phyloP scores from a whole-genome alignment of 78 protist species.

The Dictyostelium brefeldianum region DNA sequence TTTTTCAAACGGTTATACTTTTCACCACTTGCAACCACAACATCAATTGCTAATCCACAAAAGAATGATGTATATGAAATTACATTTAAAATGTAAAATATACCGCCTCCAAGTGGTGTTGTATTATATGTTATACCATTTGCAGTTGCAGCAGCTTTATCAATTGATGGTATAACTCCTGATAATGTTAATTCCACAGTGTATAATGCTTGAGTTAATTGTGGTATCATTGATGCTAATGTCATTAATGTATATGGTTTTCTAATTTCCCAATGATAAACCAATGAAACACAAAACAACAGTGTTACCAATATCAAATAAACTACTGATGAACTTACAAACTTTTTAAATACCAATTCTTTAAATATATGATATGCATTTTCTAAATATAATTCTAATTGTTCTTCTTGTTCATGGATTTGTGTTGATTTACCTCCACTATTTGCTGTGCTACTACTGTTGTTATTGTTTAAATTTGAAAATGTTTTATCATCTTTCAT shows the following conservation, averaged over 20 bases:
- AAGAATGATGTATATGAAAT: background rate
- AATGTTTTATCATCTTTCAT: constrained; percentile 34
- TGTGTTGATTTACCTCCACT: background rate
- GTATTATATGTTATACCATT: background rate
- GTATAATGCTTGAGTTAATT: constrained; percentile 39
- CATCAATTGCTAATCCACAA: constrained; percentile 59
- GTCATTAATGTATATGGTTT: constrained; percentile 62
- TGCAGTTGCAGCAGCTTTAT: background rate
- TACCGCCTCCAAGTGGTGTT: constrained; percentile 55
- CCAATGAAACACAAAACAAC: background rate
- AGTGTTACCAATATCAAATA: constrained; percentile 3
- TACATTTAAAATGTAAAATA: constrained; percentile 61
- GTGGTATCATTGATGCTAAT: constrained; percentile 41
- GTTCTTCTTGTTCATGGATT: background rate
- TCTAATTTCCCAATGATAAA: constrained; percentile 57
- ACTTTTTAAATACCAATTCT: constrained; percentile 13
- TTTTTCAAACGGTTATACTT: constrained; percentile 1
- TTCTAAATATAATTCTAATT: constrained; percentile 5
- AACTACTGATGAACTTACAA: constrained; percentile 8
- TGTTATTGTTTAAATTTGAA: background rate
- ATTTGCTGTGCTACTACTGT: background rate
- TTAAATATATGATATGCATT: constrained; percentile 13
- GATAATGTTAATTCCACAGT: constrained; percentile 6
- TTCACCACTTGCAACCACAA: constrained; percentile 54
- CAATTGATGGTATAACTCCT: background rate